Evolutionary conservation across 1,284 basidiomycete genomes (phyloP).

Genomic region (Volvariella surrecta): DNA sequence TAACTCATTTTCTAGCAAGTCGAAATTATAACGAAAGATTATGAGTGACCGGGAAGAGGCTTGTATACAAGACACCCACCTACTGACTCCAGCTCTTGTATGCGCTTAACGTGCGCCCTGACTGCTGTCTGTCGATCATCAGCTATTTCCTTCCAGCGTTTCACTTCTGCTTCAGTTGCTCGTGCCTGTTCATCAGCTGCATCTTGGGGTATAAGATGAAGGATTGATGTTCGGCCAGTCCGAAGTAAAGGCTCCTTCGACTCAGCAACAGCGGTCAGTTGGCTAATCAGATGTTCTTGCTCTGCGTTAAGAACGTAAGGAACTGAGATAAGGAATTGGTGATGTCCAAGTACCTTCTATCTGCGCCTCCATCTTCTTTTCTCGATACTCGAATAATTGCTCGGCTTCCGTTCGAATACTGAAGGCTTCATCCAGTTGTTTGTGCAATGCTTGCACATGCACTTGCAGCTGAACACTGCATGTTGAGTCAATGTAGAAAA

Average conservation of each 20-base stretch:
- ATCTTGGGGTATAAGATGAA: constrained; percentile 65
- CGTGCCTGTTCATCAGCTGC: constrained; percentile 62
- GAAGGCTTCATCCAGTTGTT: constrained; percentile 49
- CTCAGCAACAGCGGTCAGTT: constrained; percentile 45
- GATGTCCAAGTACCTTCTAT: constrained; percentile 34
- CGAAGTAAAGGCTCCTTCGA: constrained; percentile 44
- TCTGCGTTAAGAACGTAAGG: constrained; percentile 25
- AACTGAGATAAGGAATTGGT: constrained; percentile 3
- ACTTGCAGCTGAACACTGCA: constrained; percentile 13
- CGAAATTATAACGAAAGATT: constrained; percentile 4
- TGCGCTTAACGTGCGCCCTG: constrained; percentile 36
- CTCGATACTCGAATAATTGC: constrained; percentile 35
- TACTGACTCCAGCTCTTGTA: constrained; percentile 33
- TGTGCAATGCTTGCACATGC: constrained; percentile 39
- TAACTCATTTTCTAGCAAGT: constrained; percentile 34
- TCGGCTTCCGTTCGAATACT: constrained; percentile 58
- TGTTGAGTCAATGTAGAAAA: background rate
- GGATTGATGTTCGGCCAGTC: constrained; percentile 37
- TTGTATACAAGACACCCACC: constrained; percentile 32
- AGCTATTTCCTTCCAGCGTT: constrained; percentile 31
- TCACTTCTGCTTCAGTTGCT: constrained; percentile 39
- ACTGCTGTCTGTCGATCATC: constrained; percentile 36
- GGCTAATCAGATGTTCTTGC: constrained; percentile 46
- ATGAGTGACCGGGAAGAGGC: background rate
- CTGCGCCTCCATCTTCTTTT: constrained; percentile 39